These are phyloP conservation scores for Buddleja alternifolia DNA, from an alignment of 257 asterid genomes.

Conservation along the genomic window DNA sequence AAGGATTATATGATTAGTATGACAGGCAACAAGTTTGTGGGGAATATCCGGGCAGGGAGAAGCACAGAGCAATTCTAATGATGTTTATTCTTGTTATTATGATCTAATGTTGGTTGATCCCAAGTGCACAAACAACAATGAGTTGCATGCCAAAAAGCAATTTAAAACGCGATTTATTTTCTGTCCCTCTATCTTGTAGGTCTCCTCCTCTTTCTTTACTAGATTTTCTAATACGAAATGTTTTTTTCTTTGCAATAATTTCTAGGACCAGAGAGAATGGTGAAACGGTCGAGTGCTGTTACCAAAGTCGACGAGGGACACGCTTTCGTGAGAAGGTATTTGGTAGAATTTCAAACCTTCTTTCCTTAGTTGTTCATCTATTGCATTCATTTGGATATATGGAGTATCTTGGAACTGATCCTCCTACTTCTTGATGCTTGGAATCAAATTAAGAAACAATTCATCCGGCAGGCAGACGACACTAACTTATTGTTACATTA, in stretches of 20 bases:
- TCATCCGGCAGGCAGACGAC: not conserved
- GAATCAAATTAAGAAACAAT: not conserved
- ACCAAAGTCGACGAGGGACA: conserved; percentile 1
- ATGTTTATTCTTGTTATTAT: not conserved
- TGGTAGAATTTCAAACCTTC: not conserved
- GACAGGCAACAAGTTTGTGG: not conserved
- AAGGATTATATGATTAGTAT: not conserved
- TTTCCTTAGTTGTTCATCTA: not conserved
- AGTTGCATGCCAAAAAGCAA: not conserved
- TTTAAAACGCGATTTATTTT: not conserved
- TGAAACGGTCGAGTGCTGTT: conserved; percentile 17
- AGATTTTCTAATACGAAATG: not conserved
- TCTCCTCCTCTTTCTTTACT: not conserved
- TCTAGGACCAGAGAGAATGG: conserved; percentile 21
- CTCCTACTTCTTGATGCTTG: not conserved
- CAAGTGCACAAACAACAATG: not conserved
- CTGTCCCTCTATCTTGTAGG: not conserved
- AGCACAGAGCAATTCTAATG: not conserved
- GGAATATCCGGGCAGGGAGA: not conserved
- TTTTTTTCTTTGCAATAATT: conserved; percentile 2
- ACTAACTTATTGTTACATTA: not conserved
- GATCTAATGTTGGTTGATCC: conserved; percentile 6
- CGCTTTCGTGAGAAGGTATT: conserved; percentile 25
- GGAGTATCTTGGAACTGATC: not conserved
- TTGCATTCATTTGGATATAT: not conserved